phyloP scores from a whole-genome alignment of 768 basidiomycete genomes.

The Boletus vermiculosoides region DNA sequence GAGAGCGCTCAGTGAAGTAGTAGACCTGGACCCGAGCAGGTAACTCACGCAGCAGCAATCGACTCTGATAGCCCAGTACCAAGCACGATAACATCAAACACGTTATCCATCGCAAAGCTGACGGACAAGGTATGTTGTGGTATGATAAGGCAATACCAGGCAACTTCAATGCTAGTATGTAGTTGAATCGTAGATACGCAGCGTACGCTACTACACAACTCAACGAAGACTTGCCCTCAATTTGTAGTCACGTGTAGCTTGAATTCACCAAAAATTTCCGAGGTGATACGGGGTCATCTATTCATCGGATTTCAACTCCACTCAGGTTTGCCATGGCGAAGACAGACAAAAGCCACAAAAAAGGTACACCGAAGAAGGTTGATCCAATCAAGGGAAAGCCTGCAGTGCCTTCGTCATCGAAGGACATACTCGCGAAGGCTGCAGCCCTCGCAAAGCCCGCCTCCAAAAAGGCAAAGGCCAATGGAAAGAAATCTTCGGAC shows the following conservation, averaged over 20 bases:
- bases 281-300: background rate
- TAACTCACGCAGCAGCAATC: constrained; percentile 81
- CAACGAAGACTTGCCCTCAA: constrained; percentile 27
- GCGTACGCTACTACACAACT: background rate
- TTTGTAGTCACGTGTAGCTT: constrained; percentile 22
- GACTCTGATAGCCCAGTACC: constrained; percentile 86
- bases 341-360: constrained; percentile 34
- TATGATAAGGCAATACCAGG: background rate
- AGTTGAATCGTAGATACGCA: background rate
- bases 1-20: constrained; percentile 8
- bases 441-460: constrained; percentile 26
- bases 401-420: constrained; percentile 35
- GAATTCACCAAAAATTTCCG: constrained; percentile 18
- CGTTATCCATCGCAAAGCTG: constrained; percentile 32
- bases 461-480: background rate
- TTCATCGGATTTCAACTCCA: background rate
- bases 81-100: constrained; percentile 66
- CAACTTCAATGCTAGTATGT: background rate
- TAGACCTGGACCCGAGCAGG: background rate
- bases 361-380: constrained; percentile 39
- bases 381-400: constrained; percentile 23
- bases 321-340: constrained; percentile 37
- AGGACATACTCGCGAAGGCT: constrained; percentile 44
- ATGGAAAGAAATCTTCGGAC: constrained; percentile 6
- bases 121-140: background rate